Evolutionary conservation across 345 rosid species (phyloP), one percentile per base, ranked within the genome.

Genomic region (Ricinus communis): DNA sequence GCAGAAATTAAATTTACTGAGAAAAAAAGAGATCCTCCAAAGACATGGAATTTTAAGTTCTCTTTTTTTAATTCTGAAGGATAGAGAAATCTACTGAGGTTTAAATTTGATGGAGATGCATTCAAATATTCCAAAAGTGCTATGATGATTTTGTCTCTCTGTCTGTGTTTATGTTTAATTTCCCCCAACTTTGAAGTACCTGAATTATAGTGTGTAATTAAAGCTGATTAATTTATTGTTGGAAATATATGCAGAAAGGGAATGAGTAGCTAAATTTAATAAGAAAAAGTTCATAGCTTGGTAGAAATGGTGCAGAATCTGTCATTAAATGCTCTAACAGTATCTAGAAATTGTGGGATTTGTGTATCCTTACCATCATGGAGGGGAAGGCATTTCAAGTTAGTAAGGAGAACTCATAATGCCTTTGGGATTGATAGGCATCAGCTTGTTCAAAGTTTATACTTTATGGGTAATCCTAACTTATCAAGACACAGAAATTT

Each of bases 271-370:
- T 64, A 54, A 22, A 45, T 27, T 0, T 14, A 33, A 19, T 28
- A 10, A 24, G 31, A 25, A 31, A n/a, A 59, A 58, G 75, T 61
- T 72, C 81, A 1, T 57, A 60, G 8, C 66, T 54, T 30, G 71
- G 49, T 33, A 71, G 53, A 71, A 62, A 89, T 84, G 91, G 85
- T 83, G 72, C 91, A 80, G 77, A 79, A 68, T 45, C 79, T 82
- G 64, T 86, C 90, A 22, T 71, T 80, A 55, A 80, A 85, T 80
- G 70, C 87, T 8, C 65, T 83, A 56, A 82, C 91, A 40, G 66
- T 73, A 30, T 85, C 79, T n/a, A 82, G 79, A 38, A 85, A 78
- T 64, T 72, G 71, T 52, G 82, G 84, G 75, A 76, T 78, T 78
- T 75, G 67, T 68, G 89, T 79, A 51, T 82, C 80, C 18, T 30